Base-by-base conservation (phyloP, 2,329 filamentous ascomycete genomes). In the Fusarium dlaminii region DNA sequence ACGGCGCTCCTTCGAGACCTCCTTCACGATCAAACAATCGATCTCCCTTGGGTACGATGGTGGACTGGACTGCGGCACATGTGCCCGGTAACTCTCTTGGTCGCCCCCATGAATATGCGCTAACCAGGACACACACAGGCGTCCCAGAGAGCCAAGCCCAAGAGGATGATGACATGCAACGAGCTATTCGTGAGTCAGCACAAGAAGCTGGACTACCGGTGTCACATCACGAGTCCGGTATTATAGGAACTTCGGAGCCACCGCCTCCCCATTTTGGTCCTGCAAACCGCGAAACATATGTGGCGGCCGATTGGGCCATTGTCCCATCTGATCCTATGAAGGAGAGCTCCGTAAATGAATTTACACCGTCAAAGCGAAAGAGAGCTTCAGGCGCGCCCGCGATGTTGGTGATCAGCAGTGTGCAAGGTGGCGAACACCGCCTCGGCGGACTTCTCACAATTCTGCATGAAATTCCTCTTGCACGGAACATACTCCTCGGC, bases 291-390 rank as follows among this genome's bases (percentile, higher is more conserved):
- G 77, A 81, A 5, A 83, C 88, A 42, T 91, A 92, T 71, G 87
- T 90, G 43, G 78, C 84, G 32, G 83, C 83, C 52, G 84, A 87
- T 72, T 92, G 90, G 90, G 88, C 87, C 17, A 87, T 92, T 87
- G 86, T 91, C 2, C 85, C 84, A 0, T 79, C 83, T 12, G 79
- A 64, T 69, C 77, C 72, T 52, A 78, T 74, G 45, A 79, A 74
- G 73, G 79, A 72, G 9, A 74, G 56, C 15, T 36, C 74, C 4
- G 51, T 69, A 8, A 62, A 45, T 18, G 74, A 69, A 18, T 78
- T 80, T 9, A 45, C 79, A 5, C 83, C 88, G 2, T 85, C 86
- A 24, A 78, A 79, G 63, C 82, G 88, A 67, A 86, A 84, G 81
- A 82, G 88, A 69, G 45, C 52, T 9, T 60, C 69, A 18, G 80